Conservation (phyloP, 345 rosid genomes). For the Luvunga scandens region DNA sequence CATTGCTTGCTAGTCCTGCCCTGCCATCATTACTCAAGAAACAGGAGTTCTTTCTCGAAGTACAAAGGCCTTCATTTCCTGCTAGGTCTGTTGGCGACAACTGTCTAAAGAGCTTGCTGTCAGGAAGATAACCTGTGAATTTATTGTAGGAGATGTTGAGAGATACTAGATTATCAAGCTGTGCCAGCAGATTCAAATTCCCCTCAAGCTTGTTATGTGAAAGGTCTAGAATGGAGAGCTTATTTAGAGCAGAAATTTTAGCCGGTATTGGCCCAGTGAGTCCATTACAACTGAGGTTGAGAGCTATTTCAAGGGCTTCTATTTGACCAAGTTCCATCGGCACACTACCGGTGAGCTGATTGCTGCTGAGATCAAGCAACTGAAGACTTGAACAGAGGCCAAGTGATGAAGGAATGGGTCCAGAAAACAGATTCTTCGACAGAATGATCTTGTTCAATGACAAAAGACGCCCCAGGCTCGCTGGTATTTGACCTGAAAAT, state of each 20-base stretch:
- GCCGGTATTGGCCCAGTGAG: slow-evolving; percentile 75
- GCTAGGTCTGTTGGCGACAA: slow-evolving; percentile 46
- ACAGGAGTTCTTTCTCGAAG: slow-evolving; percentile 60
- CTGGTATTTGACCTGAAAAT: slow-evolving; percentile 58
- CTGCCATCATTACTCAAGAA: slow-evolving; percentile 39
- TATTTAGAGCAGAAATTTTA: slow-evolving; percentile 64
- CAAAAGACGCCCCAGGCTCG: slow-evolving; percentile 66
- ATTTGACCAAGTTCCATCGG: slow-evolving; percentile 70
- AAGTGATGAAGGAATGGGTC: slow-evolving; percentile 65
- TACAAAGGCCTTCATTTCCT: slow-evolving; percentile 70
- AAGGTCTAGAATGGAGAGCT: slow-evolving; percentile 80
- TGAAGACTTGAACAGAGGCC: slow-evolving; percentile 80
- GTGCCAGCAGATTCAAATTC: slow-evolving; percentile 49
- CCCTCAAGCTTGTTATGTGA: slow-evolving; percentile 84
- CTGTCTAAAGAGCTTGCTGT: slow-evolving; percentile 75
- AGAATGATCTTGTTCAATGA: slow-evolving; percentile 69
- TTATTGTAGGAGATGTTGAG: slow-evolving; percentile 80
- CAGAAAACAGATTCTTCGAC: slow-evolving; percentile 64
- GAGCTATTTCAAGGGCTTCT: slow-evolving; percentile 80
- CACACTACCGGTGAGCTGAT: slow-evolving; percentile 63
- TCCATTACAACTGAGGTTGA: slow-evolving; percentile 80
- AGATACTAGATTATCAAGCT: slow-evolving; percentile 72
- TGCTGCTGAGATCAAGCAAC: slow-evolving; percentile 84
- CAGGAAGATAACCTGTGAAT: slow-evolving; percentile 88
- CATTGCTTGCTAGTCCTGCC: slow-evolving; percentile 30